These are phyloP conservation scores for Fusarium chaquense DNA, from an alignment of 2,329 filamentous ascomycete genomes.

Conservation along the genomic window DNA sequence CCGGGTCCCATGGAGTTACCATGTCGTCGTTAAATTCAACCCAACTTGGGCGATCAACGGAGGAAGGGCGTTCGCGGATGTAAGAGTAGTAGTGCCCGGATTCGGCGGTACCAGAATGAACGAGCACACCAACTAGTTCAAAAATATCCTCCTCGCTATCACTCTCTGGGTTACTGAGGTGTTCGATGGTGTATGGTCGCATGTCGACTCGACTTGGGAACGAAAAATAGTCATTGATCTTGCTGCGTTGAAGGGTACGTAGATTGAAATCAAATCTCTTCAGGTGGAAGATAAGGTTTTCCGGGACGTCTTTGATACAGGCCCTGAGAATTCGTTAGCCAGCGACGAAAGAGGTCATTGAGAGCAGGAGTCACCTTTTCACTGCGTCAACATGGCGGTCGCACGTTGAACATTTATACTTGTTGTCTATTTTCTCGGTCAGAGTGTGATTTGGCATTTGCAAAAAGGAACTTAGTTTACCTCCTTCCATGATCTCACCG, in stretches of 20 bases:
- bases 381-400: conserved; percentile 92
- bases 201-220: conserved; percentile 89
- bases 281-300: conserved; percentile 95
- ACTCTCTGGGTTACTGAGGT: conserved; percentile 74
- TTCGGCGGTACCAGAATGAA: conserved; percentile 92
- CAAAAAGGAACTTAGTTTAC: conserved; percentile 54
- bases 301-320: conserved; percentile 90
- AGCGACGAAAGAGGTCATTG: not conserved
- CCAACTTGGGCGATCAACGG: conserved; percentile 70
- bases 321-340: conserved; percentile 64
- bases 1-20: conserved; percentile 80
- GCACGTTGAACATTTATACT: conserved; percentile 95
- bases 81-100: conserved; percentile 98
- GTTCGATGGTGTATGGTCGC: conserved; percentile 88
- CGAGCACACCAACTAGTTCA: conserved; percentile 92
- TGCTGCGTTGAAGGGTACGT: conserved; percentile 81
- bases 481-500: conserved; percentile 95
- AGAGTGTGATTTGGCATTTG: conserved; percentile 3
- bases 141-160: conserved; percentile 78
- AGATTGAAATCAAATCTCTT: conserved; percentile 89
- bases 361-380: conserved; percentile 70
- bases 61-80: conserved; percentile 80
- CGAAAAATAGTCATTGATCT: conserved; percentile 95
- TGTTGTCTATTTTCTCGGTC: conserved; percentile 76
- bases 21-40: conserved; percentile 95